Conservation (phyloP, 1,139 yeast genomes). For the Geotrichum histeridarum region DNA sequence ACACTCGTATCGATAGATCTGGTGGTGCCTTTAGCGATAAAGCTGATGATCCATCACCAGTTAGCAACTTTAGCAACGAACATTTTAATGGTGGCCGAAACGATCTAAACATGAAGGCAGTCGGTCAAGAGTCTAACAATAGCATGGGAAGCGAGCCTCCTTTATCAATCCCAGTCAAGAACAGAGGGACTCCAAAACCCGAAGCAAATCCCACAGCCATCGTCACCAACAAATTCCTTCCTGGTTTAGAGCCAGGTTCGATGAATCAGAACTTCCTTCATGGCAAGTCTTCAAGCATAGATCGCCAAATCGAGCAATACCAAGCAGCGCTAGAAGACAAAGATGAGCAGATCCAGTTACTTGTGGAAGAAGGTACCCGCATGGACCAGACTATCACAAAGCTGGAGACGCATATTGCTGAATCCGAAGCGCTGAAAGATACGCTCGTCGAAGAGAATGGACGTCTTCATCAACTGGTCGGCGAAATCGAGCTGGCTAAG, state of each 20-base stretch:
- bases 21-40: slow-evolving; percentile 4
- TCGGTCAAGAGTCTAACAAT: neutral
- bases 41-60: slow-evolving; percentile 16
- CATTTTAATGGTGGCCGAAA: slow-evolving; percentile 5
- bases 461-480: slow-evolving; percentile 32
- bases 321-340: slow-evolving; percentile 25
- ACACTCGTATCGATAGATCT: too few species aligned
- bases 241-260: neutral
- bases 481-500: slow-evolving; percentile 28
- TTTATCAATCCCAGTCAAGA: neutral
- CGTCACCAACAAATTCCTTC: too few species aligned
- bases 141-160: neutral
- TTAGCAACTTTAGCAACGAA: slow-evolving; percentile 15
- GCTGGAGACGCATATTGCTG: slow-evolving; percentile 31
- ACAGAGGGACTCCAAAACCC: neutral
- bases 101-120: neutral
- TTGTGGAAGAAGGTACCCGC: slow-evolving; percentile 32
- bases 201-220: neutral
- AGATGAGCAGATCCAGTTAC: slow-evolving; percentile 33
- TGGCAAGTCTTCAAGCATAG: neutral
- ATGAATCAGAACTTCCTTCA: neutral
- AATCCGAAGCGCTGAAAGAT: slow-evolving; percentile 31
- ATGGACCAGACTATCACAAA: slow-evolving; percentile 31
- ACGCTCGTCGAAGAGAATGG: slow-evolving; percentile 36
- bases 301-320: neutral